Base-by-base conservation (phyloP, 164 flowering plant genomes). In the Nelumbo lutea region DNA sequence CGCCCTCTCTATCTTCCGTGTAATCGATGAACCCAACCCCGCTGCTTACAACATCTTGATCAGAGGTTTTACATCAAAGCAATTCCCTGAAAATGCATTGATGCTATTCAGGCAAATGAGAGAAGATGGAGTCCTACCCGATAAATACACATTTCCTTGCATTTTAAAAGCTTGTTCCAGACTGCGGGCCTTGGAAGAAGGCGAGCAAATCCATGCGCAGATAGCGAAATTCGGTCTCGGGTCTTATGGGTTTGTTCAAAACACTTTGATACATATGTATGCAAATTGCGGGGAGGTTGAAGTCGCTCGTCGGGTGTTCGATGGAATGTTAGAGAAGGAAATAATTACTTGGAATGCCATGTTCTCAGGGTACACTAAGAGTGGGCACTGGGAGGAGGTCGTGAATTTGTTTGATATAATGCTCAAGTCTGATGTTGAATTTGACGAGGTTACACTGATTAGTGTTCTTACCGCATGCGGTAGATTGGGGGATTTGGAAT, bases 401-500 rank as follows among this genome's bases (percentile, higher is more conserved):
- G 79, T 79, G 56, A 60, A 64, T 6, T 67, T 84, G 68, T 84
- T 83, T 64, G 38, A 43, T 39, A 56, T 73, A 44, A 85, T 85
- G 87, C 56, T 56, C 62, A 70, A 71, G 7, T 44, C 61, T 27
- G 75, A 63, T 41, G 77, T 70, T 44, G 38, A 7, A 59, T 76
- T 77, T 52, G 78, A 83, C 65, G 84, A 73, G 65, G 78, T 77
- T 40, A 83, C 81, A 0, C 59, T 83, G 80, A 72, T 85, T 65
- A 69, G 77, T 77, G 83, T 82, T 42, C 69, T 85, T 61, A 78
- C 71, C 1, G 87, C 88, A 0, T 86, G 88, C 72, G 88, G 83
- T 62, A 78, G 82, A 59, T 61, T 84, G 65, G 83, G 78, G 43
- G 74, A 72, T 70, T 64, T 85, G 44, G 84, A 81, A 27, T 59